Conservation (phyloP, 768 basidiomycete genomes). For the Asterophora parasitica region DNA sequence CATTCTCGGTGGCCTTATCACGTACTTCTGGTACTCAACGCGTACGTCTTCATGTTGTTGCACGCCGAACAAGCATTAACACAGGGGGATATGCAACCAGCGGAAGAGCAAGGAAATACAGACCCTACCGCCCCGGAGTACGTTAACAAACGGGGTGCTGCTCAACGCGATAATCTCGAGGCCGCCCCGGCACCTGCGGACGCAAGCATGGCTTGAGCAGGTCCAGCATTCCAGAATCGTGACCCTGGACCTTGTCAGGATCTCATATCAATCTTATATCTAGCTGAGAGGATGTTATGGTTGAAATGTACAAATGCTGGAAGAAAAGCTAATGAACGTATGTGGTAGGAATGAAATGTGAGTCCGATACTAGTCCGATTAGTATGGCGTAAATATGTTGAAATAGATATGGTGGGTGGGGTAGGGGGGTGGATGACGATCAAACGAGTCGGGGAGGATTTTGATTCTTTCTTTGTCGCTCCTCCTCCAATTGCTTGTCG, state of each 20-base stretch:
- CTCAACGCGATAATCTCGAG: background rate
- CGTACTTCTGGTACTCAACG: conserved; percentile 83
- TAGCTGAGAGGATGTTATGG: background rate
- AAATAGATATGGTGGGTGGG: too few species aligned
- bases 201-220: conserved; percentile 3
- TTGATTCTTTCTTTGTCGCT: conserved; percentile 20
- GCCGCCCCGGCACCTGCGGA: background rate
- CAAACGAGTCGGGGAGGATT: conserved; percentile 22
- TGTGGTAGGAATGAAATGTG: background rate
- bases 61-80: background rate
- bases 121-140: conserved; percentile 19
- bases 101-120: conserved; percentile 12
- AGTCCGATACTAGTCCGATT: too few species aligned
- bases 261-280: too few species aligned
- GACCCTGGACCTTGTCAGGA: too few species aligned
- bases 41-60: conserved; percentile 45
- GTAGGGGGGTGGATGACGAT: background rate
- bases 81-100: too few species aligned
- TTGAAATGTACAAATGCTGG: background rate
- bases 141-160: conserved; percentile 18
- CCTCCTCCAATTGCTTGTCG: conserved; percentile 31
- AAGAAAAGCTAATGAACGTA: background rate
- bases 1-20: conserved; percentile 66
- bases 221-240: background rate
- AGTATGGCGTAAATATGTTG: too few species aligned